Evolutionary conservation across 164 flowering plant genomes (phyloP), one percentile per base, ranked within the genome.

Genomic region (Piper longum): DNA sequence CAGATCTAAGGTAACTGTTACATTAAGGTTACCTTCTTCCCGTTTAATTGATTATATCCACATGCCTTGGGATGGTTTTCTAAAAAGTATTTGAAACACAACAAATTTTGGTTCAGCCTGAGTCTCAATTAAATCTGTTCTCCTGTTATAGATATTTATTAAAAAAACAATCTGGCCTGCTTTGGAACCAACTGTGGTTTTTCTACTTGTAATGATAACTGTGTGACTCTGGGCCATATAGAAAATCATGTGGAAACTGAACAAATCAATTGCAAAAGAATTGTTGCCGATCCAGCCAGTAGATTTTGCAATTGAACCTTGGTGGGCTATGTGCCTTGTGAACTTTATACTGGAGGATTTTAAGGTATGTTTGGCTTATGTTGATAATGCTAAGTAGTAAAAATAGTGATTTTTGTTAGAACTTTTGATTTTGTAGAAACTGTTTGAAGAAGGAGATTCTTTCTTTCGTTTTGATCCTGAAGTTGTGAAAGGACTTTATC

Each of bases 171-270:
- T 45, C 13, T 45, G 7, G 12, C 7, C 12, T 7, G 7, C 12
- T 14, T 45, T 9, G 45, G 45, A 45, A 45, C 2, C 7, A 45
- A 45, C 42, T 4, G 16, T 64, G n/a, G 42, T 45, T 62, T 66
- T 63, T 41, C 56, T 44, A 64, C 56, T 73, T 62, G 41, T 75
- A 66, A 72, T 74, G 66, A 67, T 59, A 57, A 57, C 58, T 16
- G 56, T 76, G 41, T 74, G 43, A 73, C 40, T 62, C 60, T 73
- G 90, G 74, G 79, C 77, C 76, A 39, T 76, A 73, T 87, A 93
- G 99, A 93, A 93, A 87, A 87, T 93, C 59, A 93, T 90, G 99
- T 93, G 99, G 99, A 93, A 91, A 85, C 82, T 90, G 70, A 90
- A 90, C 81, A 93, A 93, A 78, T 90, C 99, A 65, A 93, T 93